Evolutionary conservation across 2,329 filamentous ascomycete genomes (phyloP), one percentile per base, ranked within the genome.

Genomic region (Penicillium concentricum): DNA sequence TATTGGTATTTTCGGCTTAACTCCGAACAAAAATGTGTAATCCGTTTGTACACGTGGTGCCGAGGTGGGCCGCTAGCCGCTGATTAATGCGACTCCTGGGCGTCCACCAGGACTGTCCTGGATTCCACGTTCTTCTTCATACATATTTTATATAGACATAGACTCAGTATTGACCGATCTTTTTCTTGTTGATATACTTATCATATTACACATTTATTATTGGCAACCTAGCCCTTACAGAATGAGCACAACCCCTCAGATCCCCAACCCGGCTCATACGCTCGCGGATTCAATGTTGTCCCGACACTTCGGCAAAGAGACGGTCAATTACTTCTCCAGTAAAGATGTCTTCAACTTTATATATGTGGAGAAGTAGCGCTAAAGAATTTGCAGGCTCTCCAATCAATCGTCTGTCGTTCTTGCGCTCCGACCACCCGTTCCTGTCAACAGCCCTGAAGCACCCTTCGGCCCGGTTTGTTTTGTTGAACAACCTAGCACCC

Each of bases 401-500:
- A 4, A 63, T 81, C 43, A 81, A 81, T 61, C 76, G 79, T 38
- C 67, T 81, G 10, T 81, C 79, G 0, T 81, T 81, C 61, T 67
- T 81, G 45, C 78, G 79, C 20, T 72, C 74, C 28, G 77, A 81
- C 44, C 72, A 80, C 58, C 58, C 72, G 28, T 81, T 81, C 64
- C 73, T 81, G 41, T 75, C 75, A n/a, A 69, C 72, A 42, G 80
- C 80, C 22, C 68, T 82, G 51, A 75, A 72, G 48, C 79, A 82
- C 63, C 75, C 77, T 5, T 72, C 76, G 5, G 72, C 78, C 37
- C 75, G 72, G 30, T 96, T 97, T 76, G 74, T 99, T 46, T 83
- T 93, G 45, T 84, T 96, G 73, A 87, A 92, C 71, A 80, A 90
- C 67, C 84, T 96, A 53, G 85, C 87, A 26, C 92, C 93, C 1